Percentiles rank a stretch among this genome's conserved stretches.
Evolutionary conservation across 2,329 filamentous ascomycete genomes (phyloP).

Genomic region (Ceratocystis smalleyi): DNA sequence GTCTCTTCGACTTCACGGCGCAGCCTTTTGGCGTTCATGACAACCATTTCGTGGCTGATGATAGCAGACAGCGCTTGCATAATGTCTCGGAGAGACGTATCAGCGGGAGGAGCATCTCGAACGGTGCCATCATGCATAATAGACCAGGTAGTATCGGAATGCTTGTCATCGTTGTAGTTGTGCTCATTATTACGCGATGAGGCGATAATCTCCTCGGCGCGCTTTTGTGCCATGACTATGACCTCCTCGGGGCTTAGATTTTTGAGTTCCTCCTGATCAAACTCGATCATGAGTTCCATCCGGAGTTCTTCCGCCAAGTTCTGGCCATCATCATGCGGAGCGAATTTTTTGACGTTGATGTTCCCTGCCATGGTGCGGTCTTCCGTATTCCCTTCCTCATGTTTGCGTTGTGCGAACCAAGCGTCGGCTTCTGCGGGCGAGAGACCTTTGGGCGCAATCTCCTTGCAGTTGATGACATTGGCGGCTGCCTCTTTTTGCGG

Average conservation of each 20-base stretch:
- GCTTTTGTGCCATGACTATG: slow-evolving; percentile 10
- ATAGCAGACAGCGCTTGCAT: slow-evolving; percentile 37
- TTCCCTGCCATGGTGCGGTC: slow-evolving; percentile 3
- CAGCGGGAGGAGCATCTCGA: not conserved
- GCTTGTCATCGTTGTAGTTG: slow-evolving; percentile 21
- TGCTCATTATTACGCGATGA: slow-evolving; percentile 6
- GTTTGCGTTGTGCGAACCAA: slow-evolving; percentile 32
- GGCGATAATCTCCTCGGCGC: slow-evolving; percentile 3
- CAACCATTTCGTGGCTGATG: slow-evolving; percentile 50
- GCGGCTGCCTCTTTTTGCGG: slow-evolving; percentile 64
- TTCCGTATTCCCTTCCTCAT: slow-evolving; percentile 3
- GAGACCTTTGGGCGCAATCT: slow-evolving; percentile 42
- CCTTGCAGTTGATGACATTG: slow-evolving; percentile 60
- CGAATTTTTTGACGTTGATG: slow-evolving; percentile 7
- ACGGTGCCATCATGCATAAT: not conserved
- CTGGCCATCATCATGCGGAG: not conserved
- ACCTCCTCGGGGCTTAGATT: slow-evolving; percentile 10
- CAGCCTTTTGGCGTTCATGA: slow-evolving; percentile 31
- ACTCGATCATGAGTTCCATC: slow-evolving; percentile 18
- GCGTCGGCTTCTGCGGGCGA: slow-evolving; percentile 19
- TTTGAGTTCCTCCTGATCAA: slow-evolving; percentile 11
- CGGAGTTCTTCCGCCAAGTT: slow-evolving; percentile 18
- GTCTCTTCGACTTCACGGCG: slow-evolving; percentile 8
- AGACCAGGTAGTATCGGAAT: not conserved
- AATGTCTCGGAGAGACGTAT: not conserved